Base-by-base conservation (phyloP, 2,329 filamentous ascomycete species). In the Tolypocladium nubicola region DNA sequence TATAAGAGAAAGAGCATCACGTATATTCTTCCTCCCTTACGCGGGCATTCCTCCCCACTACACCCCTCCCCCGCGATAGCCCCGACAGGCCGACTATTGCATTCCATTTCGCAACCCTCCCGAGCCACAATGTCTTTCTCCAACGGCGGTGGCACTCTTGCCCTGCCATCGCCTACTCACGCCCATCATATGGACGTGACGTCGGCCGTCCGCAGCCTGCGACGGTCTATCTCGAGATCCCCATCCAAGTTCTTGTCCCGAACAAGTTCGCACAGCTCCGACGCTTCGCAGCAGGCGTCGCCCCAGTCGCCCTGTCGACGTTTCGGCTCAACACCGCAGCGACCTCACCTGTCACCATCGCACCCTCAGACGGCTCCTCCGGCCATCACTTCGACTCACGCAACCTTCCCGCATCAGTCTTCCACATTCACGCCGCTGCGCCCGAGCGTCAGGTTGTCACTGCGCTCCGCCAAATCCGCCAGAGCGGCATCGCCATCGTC, bases 201-300 rank as follows among this genome's bases (percentile, higher is more conserved):
- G 60, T 85, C 89, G 54, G 87, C 89, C 59, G 88, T 96, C 61
- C 84, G 90, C 68, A 89, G 90, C 66, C 79, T 97, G 58, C 83
- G 92, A 62, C 88, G 90, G 64, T 96, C 93, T 33, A 79, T 97
- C 61, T 97, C 92, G 58, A 84, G 91, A 65, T 97, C 93, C n/a
- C 93, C 93, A 13, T 96, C 93, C 38, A 96, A 94, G 71, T 93
- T 94, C 57, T 76, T 95, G 40, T 70, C 72, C 54, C 77, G 79
- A 61, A 70, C 75, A 52, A 71, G 71, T 50, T 80, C 79, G 0
- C 75, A 78, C 60, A 73, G 70, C 58, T 76, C 77, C 16, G 73
- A 79, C 39, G 68, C 69, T 61, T 82, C 84, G 57, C 74, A 76
- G 52, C 70, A 69, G 55, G 65, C 67, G 30, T 73, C 72, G 50